Percentiles rank a stretch among this genome's conserved stretches.
Conservation (phyloP, 129 eudicot species). For the Chrysanthemum makinoi region DNA sequence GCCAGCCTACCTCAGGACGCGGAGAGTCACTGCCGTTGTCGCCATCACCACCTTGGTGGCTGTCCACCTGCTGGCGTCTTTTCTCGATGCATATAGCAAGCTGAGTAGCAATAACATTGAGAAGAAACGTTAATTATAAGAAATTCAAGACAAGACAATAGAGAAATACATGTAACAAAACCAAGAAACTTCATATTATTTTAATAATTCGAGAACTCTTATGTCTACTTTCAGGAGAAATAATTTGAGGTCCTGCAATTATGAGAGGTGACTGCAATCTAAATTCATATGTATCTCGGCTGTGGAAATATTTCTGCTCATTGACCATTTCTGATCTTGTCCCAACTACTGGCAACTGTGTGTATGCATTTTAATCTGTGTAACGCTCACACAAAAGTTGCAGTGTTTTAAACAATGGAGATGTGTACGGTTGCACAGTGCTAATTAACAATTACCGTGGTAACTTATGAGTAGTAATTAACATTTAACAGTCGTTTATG, state of each 20-base stretch:
- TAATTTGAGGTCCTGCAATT: slow-evolving; percentile 39
- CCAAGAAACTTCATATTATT: too few species aligned
- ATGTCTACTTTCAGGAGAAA: slow-evolving; percentile 52
- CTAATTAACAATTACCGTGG: too few species aligned
- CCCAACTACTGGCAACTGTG: slow-evolving; percentile 14
- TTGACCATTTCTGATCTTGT: slow-evolving; percentile 14
- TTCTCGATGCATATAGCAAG: slow-evolving; percentile 84
- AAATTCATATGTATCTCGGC: neutral
- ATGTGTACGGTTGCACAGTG: too few species aligned
- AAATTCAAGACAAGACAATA: neutral
- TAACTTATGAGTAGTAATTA: too few species aligned
- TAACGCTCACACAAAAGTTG: slow-evolving; percentile 6
- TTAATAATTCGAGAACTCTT: slow-evolving; percentile 76
- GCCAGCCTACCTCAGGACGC: slow-evolving; percentile 34
- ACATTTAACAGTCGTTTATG: too few species aligned
- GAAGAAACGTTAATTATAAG: neutral
- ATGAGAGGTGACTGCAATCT: neutral
- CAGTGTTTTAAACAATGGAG: neutral
- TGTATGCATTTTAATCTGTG: slow-evolving; percentile 16
- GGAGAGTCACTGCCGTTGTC: slow-evolving; percentile 34
- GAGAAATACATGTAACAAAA: too few species aligned
- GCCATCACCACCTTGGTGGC: slow-evolving; percentile 33
- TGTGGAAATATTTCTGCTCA: neutral
- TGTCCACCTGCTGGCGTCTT: slow-evolving; percentile 47
- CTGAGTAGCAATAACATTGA: slow-evolving; percentile 37